phyloP scores from a whole-genome alignment of 2,329 filamentous ascomycete genomes.

The Sporothrix curviconia region DNA sequence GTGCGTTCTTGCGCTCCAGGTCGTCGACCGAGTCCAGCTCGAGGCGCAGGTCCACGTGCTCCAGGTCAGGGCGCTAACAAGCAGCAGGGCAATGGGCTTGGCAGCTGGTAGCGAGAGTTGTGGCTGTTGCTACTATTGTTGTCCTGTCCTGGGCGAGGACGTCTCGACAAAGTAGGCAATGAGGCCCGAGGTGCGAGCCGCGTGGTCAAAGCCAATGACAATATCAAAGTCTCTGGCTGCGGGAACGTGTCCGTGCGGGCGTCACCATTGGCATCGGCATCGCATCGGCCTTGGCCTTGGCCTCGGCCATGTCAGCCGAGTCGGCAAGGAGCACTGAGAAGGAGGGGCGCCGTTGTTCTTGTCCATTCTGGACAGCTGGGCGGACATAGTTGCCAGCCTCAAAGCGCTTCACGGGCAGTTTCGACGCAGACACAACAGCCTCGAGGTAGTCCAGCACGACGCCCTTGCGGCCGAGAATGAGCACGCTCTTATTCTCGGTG shows the following conservation, averaged over 20 bases:
- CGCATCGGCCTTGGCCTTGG: conserved; percentile 17
- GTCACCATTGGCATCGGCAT: conserved; percentile 19
- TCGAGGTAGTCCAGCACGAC: conserved; percentile 47
- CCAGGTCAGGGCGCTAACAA: conserved; percentile 48
- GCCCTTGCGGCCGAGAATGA: conserved; percentile 47
- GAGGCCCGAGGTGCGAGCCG: conserved; percentile 35
- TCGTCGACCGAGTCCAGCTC: conserved; percentile 29
- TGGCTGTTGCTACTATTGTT: not conserved
- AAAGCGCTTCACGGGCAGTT: conserved; percentile 29
- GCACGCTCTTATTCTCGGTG: conserved; percentile 39
- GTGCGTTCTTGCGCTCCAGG: conserved; percentile 41
- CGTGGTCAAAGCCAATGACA: conserved; percentile 49
- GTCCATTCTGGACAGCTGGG: not conserved
- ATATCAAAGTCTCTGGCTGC: conserved; percentile 35
- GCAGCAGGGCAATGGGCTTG: conserved; percentile 39
- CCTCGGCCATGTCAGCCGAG: conserved; percentile 26
- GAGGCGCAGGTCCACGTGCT: conserved; percentile 47
- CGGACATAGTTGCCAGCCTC: conserved; percentile 3
- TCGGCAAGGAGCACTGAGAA: conserved; percentile 38
- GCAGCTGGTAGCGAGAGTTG: conserved; percentile 16
- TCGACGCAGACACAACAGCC: conserved; percentile 38
- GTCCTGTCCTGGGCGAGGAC: not conserved
- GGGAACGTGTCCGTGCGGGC: conserved; percentile 23
- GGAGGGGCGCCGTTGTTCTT: not conserved
- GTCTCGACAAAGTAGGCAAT: conserved; percentile 21